Conservation (phyloP, 331 rosid species). For the Spiraea crenata region DNA sequence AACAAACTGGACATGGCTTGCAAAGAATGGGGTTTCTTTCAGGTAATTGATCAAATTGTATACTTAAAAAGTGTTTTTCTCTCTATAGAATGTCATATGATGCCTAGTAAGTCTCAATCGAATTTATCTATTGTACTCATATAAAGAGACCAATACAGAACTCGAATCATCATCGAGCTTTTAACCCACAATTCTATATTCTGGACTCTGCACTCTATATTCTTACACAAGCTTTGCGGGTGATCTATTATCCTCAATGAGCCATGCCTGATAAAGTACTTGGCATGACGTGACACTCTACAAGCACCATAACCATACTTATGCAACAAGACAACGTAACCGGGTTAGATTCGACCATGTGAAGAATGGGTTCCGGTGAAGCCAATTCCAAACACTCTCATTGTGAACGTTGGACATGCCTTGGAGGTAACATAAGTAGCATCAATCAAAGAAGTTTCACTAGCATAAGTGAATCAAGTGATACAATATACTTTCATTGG, state of each 20-base stretch:
- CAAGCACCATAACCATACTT: slow-evolving; percentile 34
- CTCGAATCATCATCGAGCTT: too few species aligned
- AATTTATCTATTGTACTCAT: too few species aligned
- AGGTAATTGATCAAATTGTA: too few species aligned
- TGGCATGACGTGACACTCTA: too few species aligned
- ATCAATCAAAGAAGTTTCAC: fast-evolving
- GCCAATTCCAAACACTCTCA: slow-evolving; percentile 29
- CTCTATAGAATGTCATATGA: too few species aligned
- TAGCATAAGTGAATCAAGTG: too few species aligned
- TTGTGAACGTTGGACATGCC: slow-evolving; percentile 40
- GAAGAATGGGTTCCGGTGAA: slow-evolving; percentile 36
- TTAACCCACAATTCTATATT: too few species aligned
- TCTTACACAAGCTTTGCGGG: slow-evolving; percentile 24
- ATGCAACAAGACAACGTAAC: slow-evolving; percentile 32
- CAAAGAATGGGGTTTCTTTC: slow-evolving; percentile 29
- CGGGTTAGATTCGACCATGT: slow-evolving; percentile 30
- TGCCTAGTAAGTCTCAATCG: too few species aligned
- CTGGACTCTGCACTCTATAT: too few species aligned
- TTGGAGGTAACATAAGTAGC: slow-evolving; percentile 22
- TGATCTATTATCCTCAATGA: slow-evolving; percentile 44
- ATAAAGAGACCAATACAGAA: too few species aligned
- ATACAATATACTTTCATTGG: background rate
- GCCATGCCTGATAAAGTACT: slow-evolving; percentile 30
- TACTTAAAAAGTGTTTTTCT: too few species aligned
- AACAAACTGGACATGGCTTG: slow-evolving; percentile 24